Percentiles rank a stretch among this genome's conserved stretches.
These are phyloP conservation scores for Coniochaeta sp. DNA, from an alignment of 2,329 filamentous ascomycete species.

Conservation along the genomic window DNA sequence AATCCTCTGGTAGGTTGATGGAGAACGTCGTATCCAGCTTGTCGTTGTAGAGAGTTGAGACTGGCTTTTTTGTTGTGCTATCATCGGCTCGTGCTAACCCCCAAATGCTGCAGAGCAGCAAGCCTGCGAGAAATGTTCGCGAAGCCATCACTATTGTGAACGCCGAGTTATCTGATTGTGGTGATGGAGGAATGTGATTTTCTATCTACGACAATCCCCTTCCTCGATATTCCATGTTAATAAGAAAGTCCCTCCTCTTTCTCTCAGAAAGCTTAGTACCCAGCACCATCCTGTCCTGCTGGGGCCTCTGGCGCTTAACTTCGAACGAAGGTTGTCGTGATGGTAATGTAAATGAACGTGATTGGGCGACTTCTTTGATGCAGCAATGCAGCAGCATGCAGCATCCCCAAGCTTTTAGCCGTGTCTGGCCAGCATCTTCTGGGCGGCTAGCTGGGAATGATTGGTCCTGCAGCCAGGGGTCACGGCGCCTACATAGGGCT, in stretches of 20 bases:
- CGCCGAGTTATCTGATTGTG: neutral
- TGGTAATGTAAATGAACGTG: neutral
- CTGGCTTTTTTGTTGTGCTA: neutral
- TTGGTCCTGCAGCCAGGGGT: neutral
- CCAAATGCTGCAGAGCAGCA: neutral
- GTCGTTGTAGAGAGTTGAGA: conserved; percentile 12
- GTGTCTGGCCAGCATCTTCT: neutral
- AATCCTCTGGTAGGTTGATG: conserved; percentile 14
- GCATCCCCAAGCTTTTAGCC: neutral
- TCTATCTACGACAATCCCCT: neutral
- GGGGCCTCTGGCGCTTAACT: neutral
- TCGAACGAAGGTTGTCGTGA: neutral
- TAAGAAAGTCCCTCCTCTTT: neutral
- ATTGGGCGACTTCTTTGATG: neutral
- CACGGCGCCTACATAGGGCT: neutral
- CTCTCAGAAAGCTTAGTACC: neutral
- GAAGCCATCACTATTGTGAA: neutral
- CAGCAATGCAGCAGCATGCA: neutral
- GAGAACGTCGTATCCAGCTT: conserved; percentile 15
- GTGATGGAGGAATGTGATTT: neutral
- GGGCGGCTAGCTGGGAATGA: neutral
- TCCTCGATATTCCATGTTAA: neutral
- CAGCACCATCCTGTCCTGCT: neutral
- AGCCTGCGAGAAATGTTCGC: neutral
- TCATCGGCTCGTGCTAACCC: neutral